These are phyloP conservation scores for Starmerella bombicola DNA, from an alignment of 805 yeast genomes.

Conservation along the genomic window DNA sequence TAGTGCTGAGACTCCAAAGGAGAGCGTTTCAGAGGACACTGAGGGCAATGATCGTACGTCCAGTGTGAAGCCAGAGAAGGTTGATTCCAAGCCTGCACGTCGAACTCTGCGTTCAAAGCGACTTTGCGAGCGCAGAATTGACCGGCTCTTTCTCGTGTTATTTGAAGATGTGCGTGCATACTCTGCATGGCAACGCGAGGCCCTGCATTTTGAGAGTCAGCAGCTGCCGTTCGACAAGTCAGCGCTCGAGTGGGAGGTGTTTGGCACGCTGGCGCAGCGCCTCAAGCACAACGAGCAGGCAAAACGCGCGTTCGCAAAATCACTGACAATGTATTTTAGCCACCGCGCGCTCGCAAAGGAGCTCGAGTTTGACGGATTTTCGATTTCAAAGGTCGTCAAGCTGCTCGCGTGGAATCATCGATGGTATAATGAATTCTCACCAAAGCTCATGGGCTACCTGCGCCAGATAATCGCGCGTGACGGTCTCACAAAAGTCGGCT, in stretches of 20 bases:
- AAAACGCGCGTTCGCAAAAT: slow-evolving; percentile 64
- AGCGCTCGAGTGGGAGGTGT: slow-evolving; percentile 82
- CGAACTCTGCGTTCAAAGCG: slow-evolving; percentile 35
- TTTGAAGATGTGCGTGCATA: slow-evolving; percentile 59
- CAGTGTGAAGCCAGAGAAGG: background rate
- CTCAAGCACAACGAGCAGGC: slow-evolving; percentile 78
- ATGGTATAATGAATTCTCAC: slow-evolving; percentile 90
- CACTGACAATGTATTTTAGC: slow-evolving; percentile 63
- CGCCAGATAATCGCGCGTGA: slow-evolving; percentile 55
- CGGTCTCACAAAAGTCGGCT: slow-evolving; percentile 62
- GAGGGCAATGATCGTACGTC: background rate
- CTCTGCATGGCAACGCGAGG: slow-evolving; percentile 89
- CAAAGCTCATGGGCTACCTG: slow-evolving; percentile 47
- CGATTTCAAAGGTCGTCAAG: slow-evolving; percentile 59
- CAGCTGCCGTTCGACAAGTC: slow-evolving; percentile 64
- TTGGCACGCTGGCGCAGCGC: slow-evolving; percentile 76
- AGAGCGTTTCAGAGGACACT: background rate
- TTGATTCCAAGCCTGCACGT: slow-evolving; percentile 1
- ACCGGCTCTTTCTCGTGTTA: slow-evolving; percentile 53
- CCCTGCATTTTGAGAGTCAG: slow-evolving; percentile 77
- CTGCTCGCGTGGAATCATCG: slow-evolving; percentile 95
- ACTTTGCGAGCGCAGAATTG: slow-evolving; percentile 68
- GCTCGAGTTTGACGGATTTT: slow-evolving; percentile 38
- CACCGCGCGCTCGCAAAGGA: slow-evolving; percentile 66
- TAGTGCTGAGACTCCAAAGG: background rate